A percentile compares a stretch with the other conserved stretches of the same genome.
phyloP scores from a whole-genome alignment of 768 basidiomycete species.

The Gymnopilus dilepis region DNA sequence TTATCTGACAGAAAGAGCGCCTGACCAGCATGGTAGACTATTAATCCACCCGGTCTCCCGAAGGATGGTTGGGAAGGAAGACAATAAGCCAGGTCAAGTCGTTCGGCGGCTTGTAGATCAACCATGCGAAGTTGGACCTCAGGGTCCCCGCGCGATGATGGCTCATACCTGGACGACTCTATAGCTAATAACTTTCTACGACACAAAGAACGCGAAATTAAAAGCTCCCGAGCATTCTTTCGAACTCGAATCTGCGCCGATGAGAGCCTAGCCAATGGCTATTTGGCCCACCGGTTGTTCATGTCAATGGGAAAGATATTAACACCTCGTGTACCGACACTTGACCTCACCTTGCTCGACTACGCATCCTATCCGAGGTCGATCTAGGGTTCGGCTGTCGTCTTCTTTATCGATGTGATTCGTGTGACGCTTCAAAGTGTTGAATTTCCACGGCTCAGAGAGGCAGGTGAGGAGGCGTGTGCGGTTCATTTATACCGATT shows the following conservation, averaged over 20 bases:
- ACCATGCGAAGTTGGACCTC: not conserved
- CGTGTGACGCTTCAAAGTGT: not conserved
- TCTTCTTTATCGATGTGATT: slow-evolving; percentile 1
- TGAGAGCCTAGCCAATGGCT: not conserved
- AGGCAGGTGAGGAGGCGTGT: not conserved
- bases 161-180: not conserved
- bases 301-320: not conserved
- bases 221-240: not conserved
- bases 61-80: not conserved
- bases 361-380: not conserved
- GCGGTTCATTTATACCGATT: not conserved
- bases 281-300: not conserved
- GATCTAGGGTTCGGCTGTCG: not conserved
- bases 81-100: not conserved
- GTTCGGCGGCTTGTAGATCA: too few relatives aligned
- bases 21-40: not conserved
- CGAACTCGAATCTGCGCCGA: not conserved
- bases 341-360: not conserved
- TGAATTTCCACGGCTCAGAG: not conserved
- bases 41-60: not conserved
- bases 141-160: not conserved
- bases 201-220: not conserved
- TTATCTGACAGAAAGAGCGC: not conserved
- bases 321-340: slow-evolving; percentile 5
- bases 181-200: slow-evolving; percentile 1